Evolutionary conservation across 495 filamentous ascomycete species (phyloP).

Genomic region (Pyrenula massariospora): DNA sequence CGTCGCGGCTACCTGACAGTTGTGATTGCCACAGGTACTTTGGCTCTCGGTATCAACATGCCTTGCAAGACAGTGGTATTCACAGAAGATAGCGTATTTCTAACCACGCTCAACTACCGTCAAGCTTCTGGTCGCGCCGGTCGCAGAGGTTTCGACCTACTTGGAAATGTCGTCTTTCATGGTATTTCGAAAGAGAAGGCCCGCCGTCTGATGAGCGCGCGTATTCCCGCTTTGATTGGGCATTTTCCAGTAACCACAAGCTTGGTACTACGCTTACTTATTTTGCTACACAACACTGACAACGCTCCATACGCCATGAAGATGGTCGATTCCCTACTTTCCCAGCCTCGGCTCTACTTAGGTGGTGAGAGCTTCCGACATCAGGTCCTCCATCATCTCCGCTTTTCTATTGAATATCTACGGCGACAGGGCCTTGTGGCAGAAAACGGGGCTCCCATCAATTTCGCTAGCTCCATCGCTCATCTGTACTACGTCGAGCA

Average conservation of each 20-base stretch:
- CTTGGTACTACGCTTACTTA: conserved; percentile 56
- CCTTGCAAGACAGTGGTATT: conserved; percentile 75
- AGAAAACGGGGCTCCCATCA: conserved; percentile 45
- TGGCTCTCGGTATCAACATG: conserved; percentile 75
- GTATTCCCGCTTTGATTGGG: conserved; percentile 59
- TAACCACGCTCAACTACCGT: conserved; percentile 64
- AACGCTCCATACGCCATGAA: conserved; percentile 44
- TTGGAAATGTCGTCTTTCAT: conserved; percentile 74
- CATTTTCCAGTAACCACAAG: conserved; percentile 71
- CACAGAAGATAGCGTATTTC: conserved; percentile 54
- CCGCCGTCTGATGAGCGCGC: conserved; percentile 54
- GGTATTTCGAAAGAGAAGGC: conserved; percentile 40
- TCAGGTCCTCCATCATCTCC: conserved; percentile 59
- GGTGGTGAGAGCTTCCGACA: conserved; percentile 49
- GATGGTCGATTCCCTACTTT: conserved; percentile 54
- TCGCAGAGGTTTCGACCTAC: conserved; percentile 66
- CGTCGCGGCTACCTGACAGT: conserved; percentile 59
- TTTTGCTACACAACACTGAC: conserved; percentile 51
- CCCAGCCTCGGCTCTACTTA: conserved; percentile 55
- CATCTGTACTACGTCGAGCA: conserved; percentile 68
- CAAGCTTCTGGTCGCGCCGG: conserved; percentile 69
- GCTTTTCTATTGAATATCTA: conserved; percentile 73
- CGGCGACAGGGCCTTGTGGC: conserved; percentile 54
- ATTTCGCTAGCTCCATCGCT: conserved; percentile 53
- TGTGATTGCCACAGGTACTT: conserved; percentile 67